phyloP scores from a whole-genome alignment of 1,284 basidiomycete genomes.

The Sanghuangporus sanghuang region DNA sequence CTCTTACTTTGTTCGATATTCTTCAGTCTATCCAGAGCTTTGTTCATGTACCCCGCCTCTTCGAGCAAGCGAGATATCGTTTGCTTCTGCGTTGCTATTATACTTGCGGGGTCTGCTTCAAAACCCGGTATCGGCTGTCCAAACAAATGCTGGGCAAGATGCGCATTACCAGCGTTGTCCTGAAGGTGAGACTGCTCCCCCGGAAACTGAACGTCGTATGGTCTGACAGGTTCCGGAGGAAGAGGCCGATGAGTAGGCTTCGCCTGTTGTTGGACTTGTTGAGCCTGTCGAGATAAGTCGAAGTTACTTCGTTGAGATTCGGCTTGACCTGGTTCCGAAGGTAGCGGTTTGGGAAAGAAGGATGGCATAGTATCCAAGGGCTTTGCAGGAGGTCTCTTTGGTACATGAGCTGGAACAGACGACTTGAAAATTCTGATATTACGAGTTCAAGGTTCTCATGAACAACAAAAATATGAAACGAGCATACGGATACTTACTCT shows the following conservation, averaged over 20 bases:
- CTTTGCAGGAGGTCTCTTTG: background rate
- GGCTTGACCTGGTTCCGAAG: background rate
- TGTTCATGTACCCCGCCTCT: conserved; percentile 15
- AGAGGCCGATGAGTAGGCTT: background rate
- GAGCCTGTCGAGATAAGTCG: background rate
- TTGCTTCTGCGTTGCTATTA: conserved; percentile 15
- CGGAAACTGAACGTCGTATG: conserved; percentile 6
- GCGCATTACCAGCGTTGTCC: background rate
- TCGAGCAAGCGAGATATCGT: conserved; percentile 14
- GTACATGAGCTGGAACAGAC: background rate
- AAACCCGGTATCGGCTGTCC: background rate
- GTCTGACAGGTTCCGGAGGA: conserved; percentile 1
- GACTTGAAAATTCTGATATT: conserved; percentile 8
- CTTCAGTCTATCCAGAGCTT: conserved; percentile 14
- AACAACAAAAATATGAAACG: background rate
- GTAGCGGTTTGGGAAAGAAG: conserved; percentile 7
- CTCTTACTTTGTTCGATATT: conserved; percentile 13
- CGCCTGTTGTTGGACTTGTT: background rate
- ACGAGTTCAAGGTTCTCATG: background rate
- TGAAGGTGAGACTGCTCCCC: background rate
- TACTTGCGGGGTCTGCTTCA: conserved; percentile 5
- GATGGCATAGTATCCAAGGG: conserved; percentile 1
- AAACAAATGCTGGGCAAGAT: background rate
- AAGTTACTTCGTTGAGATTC: conserved; percentile 1
- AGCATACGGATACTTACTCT: background rate